phyloP scores from a whole-genome alignment of 352 stramenopile species.

The Pythium brachiatum region DNA sequence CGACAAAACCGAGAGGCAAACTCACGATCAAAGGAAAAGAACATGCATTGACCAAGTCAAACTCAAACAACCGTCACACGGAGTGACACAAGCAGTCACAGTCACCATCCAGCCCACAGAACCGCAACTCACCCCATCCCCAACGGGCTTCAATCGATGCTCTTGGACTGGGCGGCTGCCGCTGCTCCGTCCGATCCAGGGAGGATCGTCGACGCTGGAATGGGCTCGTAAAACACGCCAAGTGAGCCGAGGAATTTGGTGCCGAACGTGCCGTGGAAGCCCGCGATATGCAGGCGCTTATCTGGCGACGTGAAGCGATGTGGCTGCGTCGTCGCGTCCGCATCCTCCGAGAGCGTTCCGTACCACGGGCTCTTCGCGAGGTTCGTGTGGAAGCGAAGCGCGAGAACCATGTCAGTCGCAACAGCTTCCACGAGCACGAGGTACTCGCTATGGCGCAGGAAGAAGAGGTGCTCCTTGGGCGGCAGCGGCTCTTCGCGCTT shows the following conservation, averaged over 20 bases:
- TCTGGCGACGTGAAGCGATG: slow-evolving; percentile 8
- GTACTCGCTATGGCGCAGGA: slow-evolving; percentile 26
- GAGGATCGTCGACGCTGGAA: not conserved
- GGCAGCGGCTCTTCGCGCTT: slow-evolving; percentile 25
- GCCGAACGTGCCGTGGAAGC: slow-evolving; percentile 27
- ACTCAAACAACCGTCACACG: too few relatives aligned
- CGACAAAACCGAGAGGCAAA: too few relatives aligned
- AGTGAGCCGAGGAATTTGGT: slow-evolving; percentile 9
- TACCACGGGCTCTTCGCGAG: slow-evolving; percentile 32
- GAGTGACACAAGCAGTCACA: too few relatives aligned
- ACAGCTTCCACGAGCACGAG: slow-evolving; percentile 26
- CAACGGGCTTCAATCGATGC: too few relatives aligned
- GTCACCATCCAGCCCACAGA: too few relatives aligned
- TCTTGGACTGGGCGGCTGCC: not conserved
- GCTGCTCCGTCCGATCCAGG: not conserved
- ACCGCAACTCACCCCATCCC: too few relatives aligned
- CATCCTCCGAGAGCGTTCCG: not conserved
- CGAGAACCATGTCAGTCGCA: slow-evolving; percentile 13
- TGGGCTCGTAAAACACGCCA: slow-evolving; percentile 19
- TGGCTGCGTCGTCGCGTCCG: not conserved
- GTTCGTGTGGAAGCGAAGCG: slow-evolving; percentile 34
- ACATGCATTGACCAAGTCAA: too few relatives aligned
- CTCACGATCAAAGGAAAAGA: too few relatives aligned
- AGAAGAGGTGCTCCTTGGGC: slow-evolving; percentile 26
- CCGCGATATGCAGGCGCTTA: slow-evolving; percentile 18